A percentile compares a stretch with the other conserved stretches of the same genome.
Conservation (phyloP, 208 protist genomes). For the Leishmania tropica region DNA sequence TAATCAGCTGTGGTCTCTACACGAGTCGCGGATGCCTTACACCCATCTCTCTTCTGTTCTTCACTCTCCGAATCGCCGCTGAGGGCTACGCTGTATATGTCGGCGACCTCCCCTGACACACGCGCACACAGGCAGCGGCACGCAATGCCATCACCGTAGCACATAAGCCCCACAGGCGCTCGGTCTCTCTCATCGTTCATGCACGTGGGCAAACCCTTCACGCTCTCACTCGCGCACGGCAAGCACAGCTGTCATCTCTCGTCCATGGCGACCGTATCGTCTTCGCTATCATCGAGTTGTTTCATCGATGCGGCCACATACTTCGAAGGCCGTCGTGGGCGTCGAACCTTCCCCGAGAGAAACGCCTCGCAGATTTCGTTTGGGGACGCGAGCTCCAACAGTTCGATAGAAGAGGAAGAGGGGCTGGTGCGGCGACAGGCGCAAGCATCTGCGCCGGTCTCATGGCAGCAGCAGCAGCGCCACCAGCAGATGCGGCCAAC, state of each 20-base stretch:
- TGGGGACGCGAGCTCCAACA: conserved; percentile 1
- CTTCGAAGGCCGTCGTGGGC: conserved; percentile 8
- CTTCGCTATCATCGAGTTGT: background rate
- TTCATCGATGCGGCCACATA: background rate
- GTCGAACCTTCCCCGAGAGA: conserved; percentile 9
- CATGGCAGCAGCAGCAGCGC: background rate
- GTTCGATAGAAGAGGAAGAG: background rate
- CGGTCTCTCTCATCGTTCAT: background rate
- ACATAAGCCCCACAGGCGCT: background rate
- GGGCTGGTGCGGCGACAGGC: background rate
- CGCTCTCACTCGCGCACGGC: background rate
- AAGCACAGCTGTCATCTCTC: background rate
- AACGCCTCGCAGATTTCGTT: conserved; percentile 12
- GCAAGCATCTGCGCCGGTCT: background rate
- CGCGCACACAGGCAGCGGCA: background rate
- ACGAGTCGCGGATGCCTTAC: background rate
- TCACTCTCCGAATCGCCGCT: background rate
- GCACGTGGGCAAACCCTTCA: background rate
- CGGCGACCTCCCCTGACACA: background rate
- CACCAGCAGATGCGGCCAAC: background rate
- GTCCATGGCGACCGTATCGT: background rate
- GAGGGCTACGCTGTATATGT: background rate
- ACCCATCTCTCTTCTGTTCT: background rate
- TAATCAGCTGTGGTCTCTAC: background rate
- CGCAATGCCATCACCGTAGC: background rate